Base-by-base conservation (phyloP, 2,329 filamentous ascomycete genomes). In the Aspergillus sp. region DNA sequence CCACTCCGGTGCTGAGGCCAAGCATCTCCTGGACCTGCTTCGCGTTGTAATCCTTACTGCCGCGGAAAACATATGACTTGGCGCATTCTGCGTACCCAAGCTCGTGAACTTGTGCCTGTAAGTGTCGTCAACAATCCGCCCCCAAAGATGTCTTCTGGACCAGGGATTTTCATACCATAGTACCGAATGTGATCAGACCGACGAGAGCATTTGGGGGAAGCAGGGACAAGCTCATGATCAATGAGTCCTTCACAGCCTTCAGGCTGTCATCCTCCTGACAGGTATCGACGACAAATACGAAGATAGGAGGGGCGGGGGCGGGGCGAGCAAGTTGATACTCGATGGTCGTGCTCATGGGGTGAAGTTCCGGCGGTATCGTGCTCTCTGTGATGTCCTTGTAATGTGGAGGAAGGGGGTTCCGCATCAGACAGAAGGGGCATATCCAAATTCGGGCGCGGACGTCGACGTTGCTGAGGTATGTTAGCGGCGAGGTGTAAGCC, bases 21-120 rank as follows among this genome's bases (percentile, higher is more conserved):
- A 99, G 87, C 95, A 99, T 99, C 71, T 99, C 95, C 76, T 98
- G 93, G n/a, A 99, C 92, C 74, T 98, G 93, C 79, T 98, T 98
- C 53, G 93, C 90, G n/a, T 88, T 84, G 75, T 99, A 99, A 70
- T 99, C 95, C 81, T 98, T 99, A 81, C 88, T 97, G 39, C 95
- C 95, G 56, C 93, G 87, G 83, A 99, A 99, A 42, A 99, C 95
- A 70, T 97, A 99, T 5, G 93, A 97, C 78, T 98, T 99, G 64
- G 95, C 91, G 76, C 95, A 99, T 77, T 98, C 95, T 55, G 90
- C 93, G 73, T 99, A 99, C 55, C 95, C 95, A 65, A 99, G 91
- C 77, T 99, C 95, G 73, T 99, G 95, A 17, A 99, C 91, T 85
- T 97, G 93, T 32, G 91, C 87, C 89, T 92, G 65, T 45, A 56